Percentiles rank a stretch among this genome's conserved stretches.
Conservation (phyloP, 2,329 filamentous ascomycete species). For the Aureobasidium subglaciale region DNA sequence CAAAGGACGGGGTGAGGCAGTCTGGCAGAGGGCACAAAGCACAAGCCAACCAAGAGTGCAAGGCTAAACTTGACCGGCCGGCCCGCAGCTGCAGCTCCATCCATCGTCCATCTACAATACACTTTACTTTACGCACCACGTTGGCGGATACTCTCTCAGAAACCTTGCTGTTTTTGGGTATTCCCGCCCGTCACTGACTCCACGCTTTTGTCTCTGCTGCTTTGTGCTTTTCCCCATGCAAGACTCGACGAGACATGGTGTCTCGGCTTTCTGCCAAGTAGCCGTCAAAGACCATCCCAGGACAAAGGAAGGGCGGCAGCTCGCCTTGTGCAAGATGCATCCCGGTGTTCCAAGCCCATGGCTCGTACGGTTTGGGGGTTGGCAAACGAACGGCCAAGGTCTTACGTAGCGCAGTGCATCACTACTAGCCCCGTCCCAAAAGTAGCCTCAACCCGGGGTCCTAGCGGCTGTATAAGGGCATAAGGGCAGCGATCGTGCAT, state of each 20-base stretch:
- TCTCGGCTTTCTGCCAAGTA: background rate
- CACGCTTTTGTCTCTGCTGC: background rate
- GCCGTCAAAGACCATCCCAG: conserved; percentile 1
- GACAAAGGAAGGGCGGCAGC: conserved; percentile 10
- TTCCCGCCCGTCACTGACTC: background rate
- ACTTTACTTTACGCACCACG: conserved; percentile 4
- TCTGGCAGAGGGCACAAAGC: background rate
- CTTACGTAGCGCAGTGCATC: background rate
- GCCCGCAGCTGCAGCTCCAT: conserved; percentile 5
- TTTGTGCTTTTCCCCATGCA: background rate
- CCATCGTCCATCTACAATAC: too few species aligned
- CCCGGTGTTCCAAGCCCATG: conserved; percentile 5
- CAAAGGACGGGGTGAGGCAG: conserved; percentile 8
- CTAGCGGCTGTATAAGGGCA: background rate
- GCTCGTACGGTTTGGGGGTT: background rate
- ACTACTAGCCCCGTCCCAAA: conserved; percentile 6
- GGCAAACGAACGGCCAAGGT: background rate
- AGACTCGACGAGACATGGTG: conserved; percentile 2
- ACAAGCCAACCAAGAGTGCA: conserved; percentile 1
- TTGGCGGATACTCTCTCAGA: background rate
- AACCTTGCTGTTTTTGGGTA: conserved; percentile 2
- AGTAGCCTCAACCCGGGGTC: background rate
- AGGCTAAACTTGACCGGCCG: conserved; percentile 6
- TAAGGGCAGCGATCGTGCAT: background rate
- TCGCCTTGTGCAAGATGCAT: conserved; percentile 7